Conservation (phyloP, 129 eudicot species). For the Oenanthe sinensis region DNA sequence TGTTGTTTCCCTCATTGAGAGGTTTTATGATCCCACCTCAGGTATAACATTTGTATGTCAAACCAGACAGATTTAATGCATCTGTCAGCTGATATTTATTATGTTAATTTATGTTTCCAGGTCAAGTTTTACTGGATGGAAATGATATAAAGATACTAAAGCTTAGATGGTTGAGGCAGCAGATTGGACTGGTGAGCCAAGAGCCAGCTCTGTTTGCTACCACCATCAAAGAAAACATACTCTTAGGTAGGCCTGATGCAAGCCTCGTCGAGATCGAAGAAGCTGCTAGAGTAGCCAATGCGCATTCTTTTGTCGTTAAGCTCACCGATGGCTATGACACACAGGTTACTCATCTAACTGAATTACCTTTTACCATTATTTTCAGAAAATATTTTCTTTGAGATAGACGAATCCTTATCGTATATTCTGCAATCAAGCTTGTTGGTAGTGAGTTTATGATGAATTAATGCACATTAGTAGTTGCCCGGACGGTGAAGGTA, state of each 20-base stretch:
- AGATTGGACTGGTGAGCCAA: conserved; percentile 95
- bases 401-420: not conserved
- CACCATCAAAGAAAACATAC: conserved; percentile 89
- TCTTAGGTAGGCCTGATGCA: conserved; percentile 94
- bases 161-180: conserved; percentile 89
- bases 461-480: conserved; percentile 12
- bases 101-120: conserved; percentile 32
- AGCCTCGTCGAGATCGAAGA: conserved; percentile 64
- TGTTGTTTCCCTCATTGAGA: conserved; percentile 85
- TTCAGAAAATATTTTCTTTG: not conserved
- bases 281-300: conserved; percentile 95
- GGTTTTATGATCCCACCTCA: conserved; percentile 89
- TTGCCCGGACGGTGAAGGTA: conserved; percentile 28
- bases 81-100: conserved; percentile 13
- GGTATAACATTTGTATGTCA: conserved; percentile 32
- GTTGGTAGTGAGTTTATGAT: conserved; percentile 2
- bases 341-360: conserved; percentile 46
- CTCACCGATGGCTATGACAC: conserved; percentile 89
- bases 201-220: conserved; percentile 98
- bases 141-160: conserved; percentile 76
- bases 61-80: conserved; percentile 24
- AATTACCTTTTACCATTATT: not conserved
- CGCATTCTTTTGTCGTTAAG: conserved; percentile 82
- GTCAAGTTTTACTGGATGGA: conserved; percentile 84
- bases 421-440: not conserved